Evolutionary conservation across 75 land plant genomes (phyloP).

Genomic region (Picea sitchensis): DNA sequence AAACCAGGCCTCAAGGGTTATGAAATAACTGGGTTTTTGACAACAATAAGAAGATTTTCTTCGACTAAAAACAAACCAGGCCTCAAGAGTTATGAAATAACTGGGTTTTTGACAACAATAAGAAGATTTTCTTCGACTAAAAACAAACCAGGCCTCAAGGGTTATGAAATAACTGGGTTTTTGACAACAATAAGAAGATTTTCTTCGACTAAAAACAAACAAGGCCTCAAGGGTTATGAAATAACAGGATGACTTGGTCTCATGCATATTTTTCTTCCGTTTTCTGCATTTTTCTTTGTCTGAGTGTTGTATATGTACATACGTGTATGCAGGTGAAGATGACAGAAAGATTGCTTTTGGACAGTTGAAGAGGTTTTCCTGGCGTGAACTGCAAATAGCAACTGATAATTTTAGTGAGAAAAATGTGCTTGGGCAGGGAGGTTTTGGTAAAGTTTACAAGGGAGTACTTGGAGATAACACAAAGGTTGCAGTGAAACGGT

Average conservation of each 20-base stretch:
- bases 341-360: conserved; percentile 77
- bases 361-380: conserved; percentile 72
- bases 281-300: not conserved
- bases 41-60: too few species aligned
- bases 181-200: too few species aligned
- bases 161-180: too few species aligned
- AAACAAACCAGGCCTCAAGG: not conserved
- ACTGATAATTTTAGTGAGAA: conserved; percentile 71
- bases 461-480: conserved; percentile 67
- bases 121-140: not conserved
- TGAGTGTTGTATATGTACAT: not conserved
- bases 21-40: too few species aligned
- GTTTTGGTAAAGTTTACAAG: conserved; percentile 81
- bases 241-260: not conserved
- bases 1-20: not conserved
- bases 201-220: too few species aligned
- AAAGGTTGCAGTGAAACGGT: conserved; percentile 72
- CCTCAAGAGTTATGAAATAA: too few species aligned
- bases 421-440: conserved; percentile 81
- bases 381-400: conserved; percentile 69
- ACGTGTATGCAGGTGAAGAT: conserved; percentile 52
- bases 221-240: too few species aligned
- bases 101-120: not conserved
- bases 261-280: not conserved
- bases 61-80: too few species aligned